Percentiles rank a stretch among this genome's conserved stretches.
phyloP scores from a whole-genome alignment of 352 stramenopile genomes.

The Globisporangium irregulare region DNA sequence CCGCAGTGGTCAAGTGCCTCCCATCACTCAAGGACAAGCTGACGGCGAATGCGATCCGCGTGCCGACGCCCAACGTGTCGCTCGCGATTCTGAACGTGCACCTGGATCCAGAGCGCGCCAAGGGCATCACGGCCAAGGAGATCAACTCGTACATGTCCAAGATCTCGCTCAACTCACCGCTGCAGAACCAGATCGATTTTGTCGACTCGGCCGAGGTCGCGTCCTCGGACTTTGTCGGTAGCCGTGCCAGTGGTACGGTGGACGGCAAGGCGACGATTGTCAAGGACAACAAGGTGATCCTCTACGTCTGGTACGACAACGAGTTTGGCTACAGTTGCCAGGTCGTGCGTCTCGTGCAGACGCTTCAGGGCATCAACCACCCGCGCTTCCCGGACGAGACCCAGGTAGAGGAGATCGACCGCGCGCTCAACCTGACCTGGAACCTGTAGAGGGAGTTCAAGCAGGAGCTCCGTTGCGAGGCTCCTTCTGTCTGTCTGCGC shows the following conservation, averaged over 20 bases:
- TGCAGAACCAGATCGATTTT: conserved; percentile 90
- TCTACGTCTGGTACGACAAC: conserved; percentile 92
- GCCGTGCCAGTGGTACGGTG: conserved; percentile 66
- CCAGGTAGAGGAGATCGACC: conserved; percentile 69
- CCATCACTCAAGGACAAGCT: conserved; percentile 96
- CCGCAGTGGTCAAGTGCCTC: conserved; percentile 86
- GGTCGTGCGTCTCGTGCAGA: conserved; percentile 79
- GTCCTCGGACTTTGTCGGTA: conserved; percentile 83
- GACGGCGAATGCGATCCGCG: conserved; percentile 98
- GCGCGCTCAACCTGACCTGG: conserved; percentile 48
- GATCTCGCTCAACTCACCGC: conserved; percentile 75
- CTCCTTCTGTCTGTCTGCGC: neutral
- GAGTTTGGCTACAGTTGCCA: conserved; percentile 89
- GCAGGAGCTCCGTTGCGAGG: neutral
- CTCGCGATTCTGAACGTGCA: conserved; percentile 96
- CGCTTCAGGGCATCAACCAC: conserved; percentile 76
- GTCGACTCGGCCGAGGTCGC: conserved; percentile 80
- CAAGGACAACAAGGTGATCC: conserved; percentile 77
- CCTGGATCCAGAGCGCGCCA: conserved; percentile 77
- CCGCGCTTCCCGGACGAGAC: conserved; percentile 64
- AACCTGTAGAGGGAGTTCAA: conserved; percentile 25
- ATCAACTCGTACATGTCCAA: conserved; percentile 81
- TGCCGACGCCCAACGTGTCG: conserved; percentile 98
- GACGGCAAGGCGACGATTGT: conserved; percentile 87
- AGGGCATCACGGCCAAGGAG: conserved; percentile 59